These are phyloP conservation scores for Cotoneaster glaucophyllus DNA, from an alignment of 306 rosid species.

Conservation along the genomic window DNA sequence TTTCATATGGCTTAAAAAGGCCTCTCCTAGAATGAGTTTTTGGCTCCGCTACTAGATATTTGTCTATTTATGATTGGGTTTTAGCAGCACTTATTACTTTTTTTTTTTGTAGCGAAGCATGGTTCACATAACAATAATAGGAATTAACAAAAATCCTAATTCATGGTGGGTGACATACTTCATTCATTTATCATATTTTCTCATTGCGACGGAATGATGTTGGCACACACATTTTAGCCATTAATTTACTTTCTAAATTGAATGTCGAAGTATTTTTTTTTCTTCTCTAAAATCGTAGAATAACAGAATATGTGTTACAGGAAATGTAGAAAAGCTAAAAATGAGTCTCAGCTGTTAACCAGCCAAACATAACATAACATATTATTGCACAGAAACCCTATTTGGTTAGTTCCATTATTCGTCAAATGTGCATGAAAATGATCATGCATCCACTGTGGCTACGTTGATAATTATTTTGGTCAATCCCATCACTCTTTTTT, in stretches of 20 bases:
- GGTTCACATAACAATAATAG: not conserved
- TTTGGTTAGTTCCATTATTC: not conserved
- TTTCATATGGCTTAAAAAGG: too few relatives aligned
- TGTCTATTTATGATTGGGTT: too few relatives aligned
- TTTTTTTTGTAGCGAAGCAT: too few relatives aligned
- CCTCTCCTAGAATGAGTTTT: too few relatives aligned
- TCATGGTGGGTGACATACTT: not conserved
- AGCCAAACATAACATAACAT: not conserved
- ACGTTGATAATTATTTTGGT: not conserved
- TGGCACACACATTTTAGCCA: not conserved
- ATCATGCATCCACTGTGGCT: slow-evolving; percentile 11
- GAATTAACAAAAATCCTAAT: not conserved
- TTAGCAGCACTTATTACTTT: too few relatives aligned
- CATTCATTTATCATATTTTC: not conserved
- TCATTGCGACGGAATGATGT: not conserved
- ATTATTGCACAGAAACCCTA: not conserved
- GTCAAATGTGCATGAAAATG: not conserved
- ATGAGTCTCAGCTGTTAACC: not conserved
- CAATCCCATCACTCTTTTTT: not conserved
- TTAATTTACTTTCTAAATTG: not conserved
- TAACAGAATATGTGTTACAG: not conserved
- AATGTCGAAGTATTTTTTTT: not conserved
- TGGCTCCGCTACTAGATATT: too few relatives aligned
- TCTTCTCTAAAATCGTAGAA: not conserved
- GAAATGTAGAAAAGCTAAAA: not conserved